Percentiles rank a stretch among this genome's conserved stretches.
phyloP scores from a whole-genome alignment of 2,329 filamentous ascomycete genomes.

The Aspergillus sp. region DNA sequence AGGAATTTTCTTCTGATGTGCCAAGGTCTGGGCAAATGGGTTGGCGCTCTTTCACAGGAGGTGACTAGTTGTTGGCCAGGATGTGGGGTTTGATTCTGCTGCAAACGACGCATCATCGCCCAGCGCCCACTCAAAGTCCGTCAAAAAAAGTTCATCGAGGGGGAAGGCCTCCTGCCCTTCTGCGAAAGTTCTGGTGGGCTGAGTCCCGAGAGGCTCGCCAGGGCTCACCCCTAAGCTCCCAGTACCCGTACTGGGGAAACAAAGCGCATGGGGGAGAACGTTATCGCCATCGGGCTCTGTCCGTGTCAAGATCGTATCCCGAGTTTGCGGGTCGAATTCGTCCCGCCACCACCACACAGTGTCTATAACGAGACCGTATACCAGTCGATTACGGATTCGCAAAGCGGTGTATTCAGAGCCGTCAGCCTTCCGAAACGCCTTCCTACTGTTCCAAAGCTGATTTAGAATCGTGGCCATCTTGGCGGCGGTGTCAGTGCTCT shows the following conservation, averaged over 20 bases:
- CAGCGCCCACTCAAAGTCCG: constrained; percentile 33
- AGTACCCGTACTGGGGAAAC: not conserved
- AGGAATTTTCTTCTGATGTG: too few species aligned
- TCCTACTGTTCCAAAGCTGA: constrained; percentile 35
- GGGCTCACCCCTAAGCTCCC: too few species aligned
- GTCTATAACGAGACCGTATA: constrained; percentile 31
- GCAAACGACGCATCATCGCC: constrained; percentile 22
- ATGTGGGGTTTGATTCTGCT: constrained; percentile 5
- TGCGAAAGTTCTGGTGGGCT: not conserved
- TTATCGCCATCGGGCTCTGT: too few species aligned
- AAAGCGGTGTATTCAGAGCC: constrained; percentile 27
- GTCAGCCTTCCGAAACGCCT: constrained; percentile 32
- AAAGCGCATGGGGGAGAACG: constrained; percentile 9
- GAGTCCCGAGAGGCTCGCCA: too few species aligned
- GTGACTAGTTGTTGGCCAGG: too few species aligned
- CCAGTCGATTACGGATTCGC: constrained; percentile 34
- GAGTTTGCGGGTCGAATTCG: constrained; percentile 27
- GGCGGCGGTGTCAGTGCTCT: constrained; percentile 27
- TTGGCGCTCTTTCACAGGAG: too few species aligned
- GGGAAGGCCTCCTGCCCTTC: constrained; percentile 15
- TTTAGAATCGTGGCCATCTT: constrained; percentile 28
- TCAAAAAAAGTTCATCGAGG: constrained; percentile 32
- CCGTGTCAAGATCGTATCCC: constrained; percentile 2
- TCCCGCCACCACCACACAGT: constrained; percentile 39
- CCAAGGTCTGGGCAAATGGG: too few species aligned